Percentiles rank a stretch among this genome's conserved stretches.
Evolutionary conservation across 139 green algal species (phyloP).

Genomic region (Limnomonas spitsbergensis): DNA sequence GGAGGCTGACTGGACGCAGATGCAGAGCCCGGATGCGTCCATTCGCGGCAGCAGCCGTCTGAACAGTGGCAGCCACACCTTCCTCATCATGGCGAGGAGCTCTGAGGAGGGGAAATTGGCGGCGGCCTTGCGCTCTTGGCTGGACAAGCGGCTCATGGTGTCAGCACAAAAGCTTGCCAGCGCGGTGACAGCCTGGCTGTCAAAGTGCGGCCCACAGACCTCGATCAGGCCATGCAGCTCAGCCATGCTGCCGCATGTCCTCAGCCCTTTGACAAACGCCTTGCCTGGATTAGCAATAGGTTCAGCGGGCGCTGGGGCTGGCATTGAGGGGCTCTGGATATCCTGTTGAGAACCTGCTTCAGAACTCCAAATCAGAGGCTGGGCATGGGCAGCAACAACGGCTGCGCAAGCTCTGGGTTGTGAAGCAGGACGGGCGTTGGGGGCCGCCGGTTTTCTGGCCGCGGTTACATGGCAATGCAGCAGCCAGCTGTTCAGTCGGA

Average conservation of each 20-base stretch:
- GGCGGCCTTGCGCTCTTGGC: not conserved
- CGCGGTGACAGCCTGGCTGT: not conserved
- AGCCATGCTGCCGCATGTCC: not conserved
- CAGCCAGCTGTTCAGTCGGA: too few relatives aligned
- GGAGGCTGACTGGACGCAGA: not conserved
- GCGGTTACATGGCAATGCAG: too few relatives aligned
- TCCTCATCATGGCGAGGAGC: not conserved
- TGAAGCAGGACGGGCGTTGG: too few relatives aligned
- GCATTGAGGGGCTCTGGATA: too few relatives aligned
- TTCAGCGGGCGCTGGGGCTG: not conserved
- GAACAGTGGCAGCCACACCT: not conserved
- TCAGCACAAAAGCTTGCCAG: not conserved
- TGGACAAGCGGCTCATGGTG: too few relatives aligned
- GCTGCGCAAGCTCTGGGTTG: too few relatives aligned
- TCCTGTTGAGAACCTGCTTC: too few relatives aligned
- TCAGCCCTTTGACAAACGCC: slow-evolving; percentile 13
- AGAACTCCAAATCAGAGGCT: too few relatives aligned
- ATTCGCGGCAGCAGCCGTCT: not conserved
- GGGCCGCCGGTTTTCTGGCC: too few relatives aligned
- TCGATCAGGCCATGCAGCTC: not conserved
- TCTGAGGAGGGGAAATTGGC: not conserved
- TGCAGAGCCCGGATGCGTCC: not conserved
- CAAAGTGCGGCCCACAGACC: not conserved
- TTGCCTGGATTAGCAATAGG: not conserved
- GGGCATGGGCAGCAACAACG: too few relatives aligned